These are phyloP conservation scores for Penicillium samsonianum DNA, from an alignment of 495 filamentous ascomycete genomes.

Conservation along the genomic window DNA sequence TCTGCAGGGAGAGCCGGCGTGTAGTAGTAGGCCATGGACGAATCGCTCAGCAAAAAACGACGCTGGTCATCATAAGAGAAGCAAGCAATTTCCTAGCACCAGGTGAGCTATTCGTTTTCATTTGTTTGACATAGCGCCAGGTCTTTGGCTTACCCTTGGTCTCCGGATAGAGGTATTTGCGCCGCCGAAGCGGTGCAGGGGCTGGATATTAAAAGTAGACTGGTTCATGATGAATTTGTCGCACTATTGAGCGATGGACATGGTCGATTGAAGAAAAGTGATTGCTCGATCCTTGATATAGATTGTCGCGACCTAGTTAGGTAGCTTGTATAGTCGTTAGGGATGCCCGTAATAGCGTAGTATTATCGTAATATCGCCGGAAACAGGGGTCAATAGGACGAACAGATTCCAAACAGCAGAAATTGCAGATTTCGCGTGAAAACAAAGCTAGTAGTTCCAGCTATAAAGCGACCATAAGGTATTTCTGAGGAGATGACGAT, in stretches of 20 bases:
- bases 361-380: conserved; percentile 1
- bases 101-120: neutral
- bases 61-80: conserved; percentile 91
- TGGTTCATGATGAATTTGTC: conserved; percentile 32
- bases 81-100: conserved; percentile 71
- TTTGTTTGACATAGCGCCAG: neutral
- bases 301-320: neutral
- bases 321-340: neutral
- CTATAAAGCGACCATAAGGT: neutral
- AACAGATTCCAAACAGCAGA: neutral
- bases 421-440: neutral
- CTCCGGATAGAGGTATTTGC: conserved; percentile 64
- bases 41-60: conserved; percentile 70
- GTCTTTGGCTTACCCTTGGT: conserved; percentile 56
- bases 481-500: conserved; percentile 7
- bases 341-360: neutral
- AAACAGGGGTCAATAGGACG: neutral
- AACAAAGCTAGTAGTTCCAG: neutral
- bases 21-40: conserved; percentile 86
- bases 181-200: conserved; percentile 59
- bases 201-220: conserved; percentile 60
- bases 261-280: neutral
- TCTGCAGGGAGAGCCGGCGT: conserved; percentile 68
- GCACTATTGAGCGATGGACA: neutral
- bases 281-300: neutral